phyloP scores from a whole-genome alignment of 106 monocot genomes.

The Phalaenopsis aphrodite region DNA sequence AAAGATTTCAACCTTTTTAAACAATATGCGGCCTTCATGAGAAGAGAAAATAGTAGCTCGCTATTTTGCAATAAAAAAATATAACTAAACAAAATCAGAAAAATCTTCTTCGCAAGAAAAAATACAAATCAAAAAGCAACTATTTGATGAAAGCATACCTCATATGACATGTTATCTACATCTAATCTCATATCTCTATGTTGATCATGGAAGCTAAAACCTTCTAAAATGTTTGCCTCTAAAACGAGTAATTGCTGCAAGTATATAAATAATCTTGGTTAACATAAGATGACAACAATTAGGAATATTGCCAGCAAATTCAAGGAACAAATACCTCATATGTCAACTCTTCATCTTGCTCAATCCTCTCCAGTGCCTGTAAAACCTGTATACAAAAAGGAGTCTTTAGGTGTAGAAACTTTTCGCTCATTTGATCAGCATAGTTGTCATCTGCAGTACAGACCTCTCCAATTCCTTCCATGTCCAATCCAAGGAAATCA shows the following conservation, averaged over 20 bases:
- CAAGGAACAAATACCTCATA: constrained; percentile 31
- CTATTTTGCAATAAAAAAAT: not conserved
- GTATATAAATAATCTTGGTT: not conserved
- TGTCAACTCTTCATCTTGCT: constrained; percentile 41
- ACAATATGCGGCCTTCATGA: not conserved
- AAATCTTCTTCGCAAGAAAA: not conserved
- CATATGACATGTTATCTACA: constrained; percentile 82
- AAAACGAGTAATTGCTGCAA: constrained; percentile 42
- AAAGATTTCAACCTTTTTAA: not conserved
- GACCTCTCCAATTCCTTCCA: constrained; percentile 55
- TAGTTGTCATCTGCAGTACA: not conserved
- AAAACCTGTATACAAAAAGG: constrained; percentile 26
- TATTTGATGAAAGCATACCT: constrained; percentile 34
- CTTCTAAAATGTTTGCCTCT: constrained; percentile 35
- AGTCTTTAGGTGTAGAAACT: not conserved
- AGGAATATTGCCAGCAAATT: not conserved
- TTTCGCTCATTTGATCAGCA: not conserved
- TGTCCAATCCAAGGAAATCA: constrained; percentile 20
- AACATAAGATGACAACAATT: not conserved
- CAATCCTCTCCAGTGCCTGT: constrained; percentile 46
- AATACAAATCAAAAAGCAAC: not conserved
- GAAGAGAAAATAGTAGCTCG: not conserved
- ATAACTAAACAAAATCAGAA: not conserved
- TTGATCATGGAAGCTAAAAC: constrained; percentile 40
- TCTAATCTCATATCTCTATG: constrained; percentile 83